Evolutionary conservation across 2,329 filamentous ascomycete genomes (phyloP).

Genomic region (Paecilomyces sp.): DNA sequence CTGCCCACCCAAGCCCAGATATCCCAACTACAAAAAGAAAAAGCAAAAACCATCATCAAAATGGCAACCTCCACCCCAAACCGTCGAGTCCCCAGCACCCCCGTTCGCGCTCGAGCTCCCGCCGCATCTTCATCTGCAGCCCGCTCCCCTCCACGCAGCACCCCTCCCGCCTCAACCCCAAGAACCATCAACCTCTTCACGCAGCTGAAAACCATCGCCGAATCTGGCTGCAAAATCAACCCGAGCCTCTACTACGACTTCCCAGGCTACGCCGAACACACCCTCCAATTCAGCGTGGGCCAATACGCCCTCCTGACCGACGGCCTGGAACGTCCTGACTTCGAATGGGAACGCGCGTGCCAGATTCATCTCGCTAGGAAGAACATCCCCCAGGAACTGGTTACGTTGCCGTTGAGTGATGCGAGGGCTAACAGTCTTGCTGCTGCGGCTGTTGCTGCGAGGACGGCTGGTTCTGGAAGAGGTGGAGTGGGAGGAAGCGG

Average conservation of each 20-base stretch:
- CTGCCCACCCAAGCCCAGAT: no score
- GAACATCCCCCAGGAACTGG: background rate
- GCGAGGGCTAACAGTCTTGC: no score
- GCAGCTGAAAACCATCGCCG: background rate
- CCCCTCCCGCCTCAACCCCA: background rate
- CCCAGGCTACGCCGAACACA: background rate
- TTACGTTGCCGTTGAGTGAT: background rate
- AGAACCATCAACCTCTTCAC: slow-evolving; percentile 2
- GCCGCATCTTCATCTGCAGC: background rate
- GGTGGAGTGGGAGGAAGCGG: no score
- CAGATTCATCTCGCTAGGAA: background rate
- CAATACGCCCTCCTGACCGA: background rate
- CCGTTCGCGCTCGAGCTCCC: background rate
- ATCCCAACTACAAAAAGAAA: background rate
- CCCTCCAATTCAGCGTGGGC: background rate
- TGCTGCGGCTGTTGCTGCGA: no score
- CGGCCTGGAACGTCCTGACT: background rate
- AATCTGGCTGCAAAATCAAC: background rate
- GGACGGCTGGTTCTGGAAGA: no score
- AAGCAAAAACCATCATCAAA: background rate
- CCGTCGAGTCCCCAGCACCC: background rate
- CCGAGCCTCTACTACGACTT: background rate
- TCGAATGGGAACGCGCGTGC: background rate
- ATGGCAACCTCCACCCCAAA: background rate
- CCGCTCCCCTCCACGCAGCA: background rate